Evolutionary conservation across 2,329 filamentous ascomycete genomes (phyloP), one percentile per base, ranked within the genome.

Genomic region (Nemania bipapillata): DNA sequence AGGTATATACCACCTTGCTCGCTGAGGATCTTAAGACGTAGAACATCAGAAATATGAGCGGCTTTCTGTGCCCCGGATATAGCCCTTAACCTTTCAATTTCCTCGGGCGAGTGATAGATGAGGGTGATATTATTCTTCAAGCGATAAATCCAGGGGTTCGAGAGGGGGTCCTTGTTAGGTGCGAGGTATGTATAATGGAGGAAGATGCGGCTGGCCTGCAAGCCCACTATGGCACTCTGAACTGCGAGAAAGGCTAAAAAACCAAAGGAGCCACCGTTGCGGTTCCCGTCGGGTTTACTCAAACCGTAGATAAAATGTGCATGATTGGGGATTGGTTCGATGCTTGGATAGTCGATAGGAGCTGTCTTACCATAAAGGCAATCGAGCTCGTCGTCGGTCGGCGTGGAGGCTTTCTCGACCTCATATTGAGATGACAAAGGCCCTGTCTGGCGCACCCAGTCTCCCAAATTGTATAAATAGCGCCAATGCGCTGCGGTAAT

Each of bases 151-250:
- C 80, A 81, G 8, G 75, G 74, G 57, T 81, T 81, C n/a, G 77
- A 77, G 28, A 76, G 57, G 22, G 78, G 78, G 37, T 76, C 68
- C 15, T 75, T 74, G 56, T 76, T 75, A 22, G 77, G 73, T 59
- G 80, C 77, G 47, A 82, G 77, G 67, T 78, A 78, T n/a, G 79
- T 80, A 53, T 81, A 80, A 70, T 81, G 80, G 8, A 81, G 74
- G 11, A 74, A 79, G 37, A 81, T 64, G 8, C 74, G 74, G 3
- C 80, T 77, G n/a, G 80, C 79, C 32, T 74, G 75, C 68, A 81
- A 75, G 32, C 79, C 78, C 11, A 80, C 74, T 24, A 80, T 72
- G 24, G 80, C 80, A 56, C 78, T 79, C 55, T 79, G 77, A 37
- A 81, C 69, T 20, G 80, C 78, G 8, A 82, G 75, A 73, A 81